Conservation (phyloP, 2,329 filamentous ascomycete species). For the Cladosporium phlei region DNA sequence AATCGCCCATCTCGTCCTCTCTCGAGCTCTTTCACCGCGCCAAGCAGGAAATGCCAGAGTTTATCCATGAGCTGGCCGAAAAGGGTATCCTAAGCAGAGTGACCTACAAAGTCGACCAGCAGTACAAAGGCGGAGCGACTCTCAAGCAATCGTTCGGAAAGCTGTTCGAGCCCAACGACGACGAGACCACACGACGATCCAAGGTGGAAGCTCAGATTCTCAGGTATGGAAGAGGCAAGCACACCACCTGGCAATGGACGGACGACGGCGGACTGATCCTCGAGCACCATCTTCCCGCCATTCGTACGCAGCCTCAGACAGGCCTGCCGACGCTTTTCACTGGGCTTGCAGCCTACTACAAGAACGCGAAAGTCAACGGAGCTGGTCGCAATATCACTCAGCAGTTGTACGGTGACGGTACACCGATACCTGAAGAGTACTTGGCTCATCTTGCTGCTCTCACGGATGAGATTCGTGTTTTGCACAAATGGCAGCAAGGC, state of each 20-base stretch:
- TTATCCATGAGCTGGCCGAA: conserved; percentile 39
- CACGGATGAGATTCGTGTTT: conserved; percentile 47
- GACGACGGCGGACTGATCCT: conserved; percentile 39
- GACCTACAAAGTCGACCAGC: conserved; percentile 41
- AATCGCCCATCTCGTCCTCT: conserved; percentile 47
- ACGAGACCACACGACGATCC: conserved; percentile 35
- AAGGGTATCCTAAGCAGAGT: conserved; percentile 44
- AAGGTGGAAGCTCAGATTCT: conserved; percentile 49
- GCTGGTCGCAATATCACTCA: conserved; percentile 33
- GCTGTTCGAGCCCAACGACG: conserved; percentile 41
- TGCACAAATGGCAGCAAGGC: conserved; percentile 45
- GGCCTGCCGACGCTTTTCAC: conserved; percentile 46
- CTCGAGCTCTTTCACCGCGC: conserved; percentile 45
- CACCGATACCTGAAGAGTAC: conserved; percentile 45
- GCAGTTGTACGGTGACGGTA: conserved; percentile 45
- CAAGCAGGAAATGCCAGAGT: conserved; percentile 45
- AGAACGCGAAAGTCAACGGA: conserved; percentile 29
- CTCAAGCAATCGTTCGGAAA: conserved; percentile 46
- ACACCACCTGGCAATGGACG: conserved; percentile 48
- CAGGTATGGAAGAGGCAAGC: conserved; percentile 42
- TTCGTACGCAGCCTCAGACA: conserved; percentile 45
- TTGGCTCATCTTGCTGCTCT: conserved; percentile 40
- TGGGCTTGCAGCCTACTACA: conserved; percentile 43
- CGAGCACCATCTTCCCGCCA: conserved; percentile 43
- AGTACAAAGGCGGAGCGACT: conserved; percentile 46